These are phyloP conservation scores for Serendipita indica DNA, from an alignment of 768 basidiomycete species.

Conservation along the genomic window DNA sequence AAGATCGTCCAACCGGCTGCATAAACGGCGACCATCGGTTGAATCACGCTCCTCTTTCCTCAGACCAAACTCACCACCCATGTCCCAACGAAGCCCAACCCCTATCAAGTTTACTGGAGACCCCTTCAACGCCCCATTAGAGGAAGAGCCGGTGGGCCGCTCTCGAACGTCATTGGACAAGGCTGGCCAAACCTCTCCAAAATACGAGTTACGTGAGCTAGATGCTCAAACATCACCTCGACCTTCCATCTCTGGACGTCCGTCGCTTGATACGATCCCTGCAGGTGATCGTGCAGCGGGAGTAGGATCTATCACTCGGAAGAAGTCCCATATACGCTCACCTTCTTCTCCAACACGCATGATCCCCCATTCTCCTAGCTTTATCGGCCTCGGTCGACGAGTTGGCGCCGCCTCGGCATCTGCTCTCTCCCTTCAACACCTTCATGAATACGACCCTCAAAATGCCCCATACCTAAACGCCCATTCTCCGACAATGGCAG, in stretches of 20 bases:
- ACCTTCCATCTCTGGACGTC: conserved; percentile 1
- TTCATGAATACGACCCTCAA: neutral
- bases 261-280: neutral
- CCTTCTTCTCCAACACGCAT: conserved; percentile 1
- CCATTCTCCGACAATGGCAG: neutral
- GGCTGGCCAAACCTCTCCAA: neutral
- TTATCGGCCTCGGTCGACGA: neutral
- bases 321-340: neutral
- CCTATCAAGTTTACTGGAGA: neutral
- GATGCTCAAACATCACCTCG: neutral
- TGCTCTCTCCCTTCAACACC: conserved; percentile 2
- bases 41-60: neutral
- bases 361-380: neutral
- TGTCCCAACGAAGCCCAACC: neutral
- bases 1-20: neutral
- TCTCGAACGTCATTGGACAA: neutral
- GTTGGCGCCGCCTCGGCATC: neutral
- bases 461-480: neutral
- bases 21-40: neutral
- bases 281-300: neutral
- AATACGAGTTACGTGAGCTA: neutral
- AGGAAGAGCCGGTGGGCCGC: neutral
- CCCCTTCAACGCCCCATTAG: neutral
- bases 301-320: neutral
- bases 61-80: neutral